phyloP scores from a whole-genome alignment of 495 filamentous ascomycete genomes.

The Penicillium goetzii region DNA sequence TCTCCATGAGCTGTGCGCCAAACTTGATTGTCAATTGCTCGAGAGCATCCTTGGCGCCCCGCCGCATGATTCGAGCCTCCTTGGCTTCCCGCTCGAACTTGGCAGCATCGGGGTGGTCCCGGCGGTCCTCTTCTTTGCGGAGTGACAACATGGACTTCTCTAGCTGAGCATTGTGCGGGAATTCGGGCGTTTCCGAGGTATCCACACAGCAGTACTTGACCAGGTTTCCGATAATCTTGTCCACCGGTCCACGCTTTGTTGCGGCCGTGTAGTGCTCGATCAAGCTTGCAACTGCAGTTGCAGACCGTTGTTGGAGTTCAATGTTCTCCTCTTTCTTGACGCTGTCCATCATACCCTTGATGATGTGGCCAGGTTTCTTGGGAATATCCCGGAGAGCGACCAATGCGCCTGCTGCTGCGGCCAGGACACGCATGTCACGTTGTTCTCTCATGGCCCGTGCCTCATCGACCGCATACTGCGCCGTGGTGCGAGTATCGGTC shows the following conservation, averaged over 20 bases:
- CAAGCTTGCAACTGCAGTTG: conserved; percentile 76
- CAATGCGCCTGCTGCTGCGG: conserved; percentile 84
- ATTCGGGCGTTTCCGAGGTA: conserved; percentile 95
- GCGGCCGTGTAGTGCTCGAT: conserved; percentile 80
- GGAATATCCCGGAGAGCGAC: conserved; percentile 84
- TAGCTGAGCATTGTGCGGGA: conserved; percentile 73
- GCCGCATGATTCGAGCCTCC: conserved; percentile 82
- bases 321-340: conserved; percentile 92
- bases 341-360: conserved; percentile 97
- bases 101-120: conserved; percentile 86
- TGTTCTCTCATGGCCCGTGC: conserved; percentile 76
- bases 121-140: conserved; percentile 93
- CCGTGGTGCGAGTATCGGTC: conserved; percentile 69
- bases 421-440: conserved; percentile 82
- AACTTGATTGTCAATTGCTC: conserved; percentile 84
- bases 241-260: conserved; percentile 76
- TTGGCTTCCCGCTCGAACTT: conserved; percentile 85
- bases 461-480: conserved; percentile 72
- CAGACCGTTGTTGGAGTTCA: conserved; percentile 87
- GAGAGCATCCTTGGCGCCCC: conserved; percentile 92
- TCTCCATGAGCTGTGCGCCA: conserved; percentile 71
- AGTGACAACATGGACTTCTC: conserved; percentile 84
- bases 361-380: conserved; percentile 86
- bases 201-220: conserved; percentile 97
- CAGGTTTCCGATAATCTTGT: conserved; percentile 91